A percentile compares a stretch with the other conserved stretches of the same genome.
These are phyloP conservation scores for Monosporozyma solicola DNA, from an alignment of 805 yeast genomes.

Conservation along the genomic window DNA sequence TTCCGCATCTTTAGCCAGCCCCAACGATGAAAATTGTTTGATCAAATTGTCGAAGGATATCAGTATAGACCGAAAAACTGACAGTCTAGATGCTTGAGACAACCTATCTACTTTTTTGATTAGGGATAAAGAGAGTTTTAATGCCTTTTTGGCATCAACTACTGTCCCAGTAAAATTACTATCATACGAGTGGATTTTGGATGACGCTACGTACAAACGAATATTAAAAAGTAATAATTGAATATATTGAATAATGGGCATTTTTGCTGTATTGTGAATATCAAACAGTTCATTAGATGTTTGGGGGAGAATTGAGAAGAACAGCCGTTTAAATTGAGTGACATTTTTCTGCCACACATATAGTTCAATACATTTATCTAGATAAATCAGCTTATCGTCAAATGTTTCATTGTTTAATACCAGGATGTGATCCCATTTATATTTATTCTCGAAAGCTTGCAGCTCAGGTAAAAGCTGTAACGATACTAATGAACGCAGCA, in stretches of 20 bases:
- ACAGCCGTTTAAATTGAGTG: slow-evolving; percentile 12
- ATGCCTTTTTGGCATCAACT: slow-evolving; percentile 38
- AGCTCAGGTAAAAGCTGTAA: slow-evolving; percentile 13
- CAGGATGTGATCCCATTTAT: background rate
- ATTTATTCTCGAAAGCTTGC: background rate
- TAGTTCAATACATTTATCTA: slow-evolving; percentile 6
- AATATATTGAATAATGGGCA: slow-evolving; percentile 17
- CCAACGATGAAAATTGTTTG: slow-evolving; percentile 37
- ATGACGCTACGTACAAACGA: slow-evolving; percentile 12
- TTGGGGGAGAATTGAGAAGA: slow-evolving; percentile 11
- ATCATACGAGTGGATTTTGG: slow-evolving; percentile 13
- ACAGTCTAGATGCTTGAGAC: slow-evolving; percentile 30
- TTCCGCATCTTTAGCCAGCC: slow-evolving; percentile 50
- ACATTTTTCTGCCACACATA: slow-evolving; percentile 10
- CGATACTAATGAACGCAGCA: slow-evolving; percentile 10
- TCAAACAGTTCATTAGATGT: slow-evolving; percentile 19
- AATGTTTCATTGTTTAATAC: background rate
- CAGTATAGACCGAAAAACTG: slow-evolving; percentile 30
- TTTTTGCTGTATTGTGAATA: slow-evolving; percentile 14
- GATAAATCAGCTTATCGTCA: slow-evolving; percentile 1
- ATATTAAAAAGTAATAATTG: slow-evolving; percentile 25
- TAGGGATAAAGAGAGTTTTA: slow-evolving; percentile 46
- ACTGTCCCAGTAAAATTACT: slow-evolving; percentile 19
- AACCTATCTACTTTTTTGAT: slow-evolving; percentile 32
- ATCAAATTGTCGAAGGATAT: slow-evolving; percentile 35